These are phyloP conservation scores for Penicillium odoratum DNA, from an alignment of 495 filamentous ascomycete genomes.

Conservation along the genomic window DNA sequence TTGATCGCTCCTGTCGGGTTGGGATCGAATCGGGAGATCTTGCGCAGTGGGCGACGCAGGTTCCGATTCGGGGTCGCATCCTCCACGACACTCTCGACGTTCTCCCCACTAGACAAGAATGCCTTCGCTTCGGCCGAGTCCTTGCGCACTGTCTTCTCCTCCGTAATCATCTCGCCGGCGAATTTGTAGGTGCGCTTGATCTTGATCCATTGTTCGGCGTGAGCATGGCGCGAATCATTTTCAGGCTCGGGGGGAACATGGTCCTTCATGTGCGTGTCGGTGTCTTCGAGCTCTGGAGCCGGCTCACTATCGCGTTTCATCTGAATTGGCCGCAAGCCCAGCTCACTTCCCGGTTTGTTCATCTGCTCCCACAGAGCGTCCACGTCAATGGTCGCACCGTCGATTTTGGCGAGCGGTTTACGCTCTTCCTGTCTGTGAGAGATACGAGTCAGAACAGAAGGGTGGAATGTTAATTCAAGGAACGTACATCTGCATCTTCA, in stretches of 20 bases:
- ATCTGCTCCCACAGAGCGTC: constrained; percentile 84
- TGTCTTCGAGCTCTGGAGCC: constrained; percentile 13
- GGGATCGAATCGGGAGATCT: constrained; percentile 82
- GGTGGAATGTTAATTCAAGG: constrained; percentile 3
- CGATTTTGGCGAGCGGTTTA: constrained; percentile 59
- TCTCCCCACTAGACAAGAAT: constrained; percentile 60
- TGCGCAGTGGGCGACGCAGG: constrained; percentile 66
- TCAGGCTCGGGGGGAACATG: constrained; percentile 21
- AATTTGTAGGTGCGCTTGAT: constrained; percentile 91
- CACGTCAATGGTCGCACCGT: constrained; percentile 82
- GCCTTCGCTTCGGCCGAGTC: constrained; percentile 79
- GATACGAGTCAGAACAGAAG: constrained; percentile 10
- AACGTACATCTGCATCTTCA: constrained; percentile 59
- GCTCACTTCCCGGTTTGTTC: constrained; percentile 47
- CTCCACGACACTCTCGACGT: constrained; percentile 41
- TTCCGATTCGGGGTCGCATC: constrained; percentile 24
- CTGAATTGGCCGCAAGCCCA: constrained; percentile 18
- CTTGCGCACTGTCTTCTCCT: constrained; percentile 76
- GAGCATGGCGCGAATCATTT: constrained; percentile 12
- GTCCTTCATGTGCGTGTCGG: constrained; percentile 24
- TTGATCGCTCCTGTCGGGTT: constrained; percentile 50
- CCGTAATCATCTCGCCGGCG: constrained; percentile 80
- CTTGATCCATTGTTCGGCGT: constrained; percentile 59
- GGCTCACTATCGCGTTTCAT: constrained; percentile 18
- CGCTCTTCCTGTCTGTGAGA: constrained; percentile 56